Base-by-base conservation (phyloP, 179 eudicot genomes). In the Silene noctiflora region DNA sequence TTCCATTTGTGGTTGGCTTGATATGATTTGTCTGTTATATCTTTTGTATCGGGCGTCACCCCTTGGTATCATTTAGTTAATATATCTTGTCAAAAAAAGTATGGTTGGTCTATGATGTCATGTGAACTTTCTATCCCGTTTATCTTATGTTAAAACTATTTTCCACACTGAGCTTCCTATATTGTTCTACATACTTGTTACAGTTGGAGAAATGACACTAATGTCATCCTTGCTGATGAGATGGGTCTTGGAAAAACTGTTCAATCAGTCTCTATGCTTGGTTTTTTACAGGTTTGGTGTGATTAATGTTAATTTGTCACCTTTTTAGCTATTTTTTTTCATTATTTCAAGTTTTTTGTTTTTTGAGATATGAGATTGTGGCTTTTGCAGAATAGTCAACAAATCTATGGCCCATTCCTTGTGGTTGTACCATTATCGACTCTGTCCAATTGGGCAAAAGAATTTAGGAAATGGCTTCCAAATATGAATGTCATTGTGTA, bases 171-270 rank as follows among this genome's bases (percentile, higher is more conserved):
- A 25, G 53, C 35, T 65, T 61, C 24, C 44, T 79, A 12, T 61
- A 70, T 61, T 65, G 69, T 20, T 69, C 13, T 65, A 39, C 84
- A 48, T 75, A 71, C 67, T 75, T 83, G 74, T 77, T 81, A 77
- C 91, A 96, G 99, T 82, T 96, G 99, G 99, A 91, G 99, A 79
- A 96, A 91, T 83, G 97, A 96, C 81, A 94, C 98, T 69, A 96
- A 96, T 89, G 99, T 96, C 80, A 96, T 96, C 79, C 87, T 96
- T 78, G 99, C 99, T 51, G 99, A 96, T 90, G 99, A 96, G 83
- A 96, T 96, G 99, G 99, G 99, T 76, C 99, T 96, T 73, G 99
- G 99, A 42, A 96, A 96, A 90, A 96, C 99, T 35, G 94, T 96
- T 77, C 99, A 96, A 86, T 94, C 99, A 6, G 99, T 96, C 83